phyloP scores from a whole-genome alignment of 495 filamentous ascomycete species.

The Aspergillus affinis region DNA sequence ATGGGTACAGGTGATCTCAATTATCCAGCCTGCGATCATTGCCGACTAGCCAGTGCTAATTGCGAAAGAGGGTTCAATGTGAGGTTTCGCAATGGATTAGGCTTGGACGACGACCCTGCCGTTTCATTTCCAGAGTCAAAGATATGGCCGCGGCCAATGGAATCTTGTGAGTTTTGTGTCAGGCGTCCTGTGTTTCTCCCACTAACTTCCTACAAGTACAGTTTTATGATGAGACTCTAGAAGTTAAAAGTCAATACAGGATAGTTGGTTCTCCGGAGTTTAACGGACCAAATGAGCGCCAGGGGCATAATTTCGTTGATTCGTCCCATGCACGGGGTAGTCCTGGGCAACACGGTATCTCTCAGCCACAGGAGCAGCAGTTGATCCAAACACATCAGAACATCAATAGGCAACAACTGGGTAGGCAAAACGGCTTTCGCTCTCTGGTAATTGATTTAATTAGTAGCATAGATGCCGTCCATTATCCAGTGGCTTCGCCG shows the following conservation, averaged over 20 bases:
- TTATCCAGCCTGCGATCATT: constrained; percentile 19
- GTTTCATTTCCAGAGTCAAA: constrained; percentile 19
- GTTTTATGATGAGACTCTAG: constrained; percentile 27
- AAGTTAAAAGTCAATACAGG: constrained; percentile 13
- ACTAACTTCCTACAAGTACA: constrained; percentile 18
- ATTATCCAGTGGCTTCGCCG: background rate
- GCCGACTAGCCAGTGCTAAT: constrained; percentile 18
- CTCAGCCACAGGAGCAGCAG: background rate
- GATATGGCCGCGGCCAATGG: constrained; percentile 22
- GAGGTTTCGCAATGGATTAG: constrained; percentile 25
- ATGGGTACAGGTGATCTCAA: constrained; percentile 21
- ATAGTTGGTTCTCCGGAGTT: background rate
- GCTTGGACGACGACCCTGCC: constrained; percentile 13
- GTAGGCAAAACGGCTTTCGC: background rate
- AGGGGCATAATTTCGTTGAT: background rate
- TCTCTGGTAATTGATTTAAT: background rate
- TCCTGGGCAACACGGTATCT: background rate
- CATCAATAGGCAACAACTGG: background rate
- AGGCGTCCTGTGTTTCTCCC: background rate
- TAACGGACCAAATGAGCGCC: background rate
- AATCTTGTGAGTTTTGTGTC: constrained; percentile 15
- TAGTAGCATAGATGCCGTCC: background rate
- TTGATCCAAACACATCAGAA: background rate
- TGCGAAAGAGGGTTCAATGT: constrained; percentile 26
- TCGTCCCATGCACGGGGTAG: background rate